Evolutionary conservation across 805 yeast species (phyloP).

Genomic region (Metschnikowia noctiluminum): DNA sequence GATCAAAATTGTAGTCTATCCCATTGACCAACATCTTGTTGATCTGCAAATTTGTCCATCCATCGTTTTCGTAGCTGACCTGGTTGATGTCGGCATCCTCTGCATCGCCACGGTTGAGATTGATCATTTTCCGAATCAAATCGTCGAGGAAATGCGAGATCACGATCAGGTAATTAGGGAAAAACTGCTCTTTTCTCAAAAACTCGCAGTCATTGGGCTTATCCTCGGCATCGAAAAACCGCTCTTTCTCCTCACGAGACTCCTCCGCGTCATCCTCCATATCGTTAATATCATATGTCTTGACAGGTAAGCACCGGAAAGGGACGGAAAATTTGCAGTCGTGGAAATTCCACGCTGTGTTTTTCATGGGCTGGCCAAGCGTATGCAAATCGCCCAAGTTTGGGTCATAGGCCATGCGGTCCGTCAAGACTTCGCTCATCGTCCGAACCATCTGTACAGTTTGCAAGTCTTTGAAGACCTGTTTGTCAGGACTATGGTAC

Average conservation of each 20-base stretch:
- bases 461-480: constrained; percentile 56
- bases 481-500: constrained; percentile 46
- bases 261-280: constrained; percentile 29
- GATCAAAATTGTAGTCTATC: constrained; percentile 31
- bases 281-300: constrained; percentile 35
- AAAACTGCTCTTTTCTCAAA: constrained; percentile 13
- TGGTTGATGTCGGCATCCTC: constrained; percentile 30
- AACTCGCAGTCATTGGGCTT: constrained; percentile 15
- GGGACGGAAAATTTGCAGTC: constrained; percentile 23
- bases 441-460: constrained; percentile 55
- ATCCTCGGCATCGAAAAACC: constrained; percentile 23
- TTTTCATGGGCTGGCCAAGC: constrained; percentile 17
- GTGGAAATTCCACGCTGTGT: constrained; percentile 35
- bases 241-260: constrained; percentile 9
- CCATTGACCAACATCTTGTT: constrained; percentile 32
- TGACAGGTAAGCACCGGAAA: constrained; percentile 33
- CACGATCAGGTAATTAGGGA: constrained; percentile 20
- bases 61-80: constrained; percentile 32
- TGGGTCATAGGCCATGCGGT: constrained; percentile 12
- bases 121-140: constrained; percentile 29
- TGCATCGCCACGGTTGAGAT: constrained; percentile 41
- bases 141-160: constrained; percentile 36
- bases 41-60: constrained; percentile 27
- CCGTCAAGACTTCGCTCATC: constrained; percentile 41
- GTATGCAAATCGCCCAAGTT: constrained; percentile 17